Conservation (phyloP, 169 alveolate species). For the Cryptosporidium andersoni region DNA sequence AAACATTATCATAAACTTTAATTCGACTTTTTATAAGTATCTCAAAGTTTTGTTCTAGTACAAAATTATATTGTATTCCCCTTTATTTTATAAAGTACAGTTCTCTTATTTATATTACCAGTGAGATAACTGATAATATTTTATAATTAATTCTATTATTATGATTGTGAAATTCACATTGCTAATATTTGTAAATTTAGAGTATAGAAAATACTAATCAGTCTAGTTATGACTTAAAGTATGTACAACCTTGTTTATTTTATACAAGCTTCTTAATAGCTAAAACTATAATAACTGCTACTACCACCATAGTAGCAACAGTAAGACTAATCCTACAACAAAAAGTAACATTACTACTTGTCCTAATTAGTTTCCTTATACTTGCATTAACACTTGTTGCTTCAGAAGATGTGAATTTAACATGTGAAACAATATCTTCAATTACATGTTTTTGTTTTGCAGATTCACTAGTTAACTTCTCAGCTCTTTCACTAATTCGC, state of each 20-base stretch:
- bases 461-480: slow-evolving; percentile 10
- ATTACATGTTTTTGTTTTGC: background rate
- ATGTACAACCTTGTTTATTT: background rate
- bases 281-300: slow-evolving; percentile 35
- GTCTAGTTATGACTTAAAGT: too few relatives aligned
- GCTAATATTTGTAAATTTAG: too few relatives aligned
- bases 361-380: slow-evolving; percentile 41
- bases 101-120: too few relatives aligned
- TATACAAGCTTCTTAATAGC: slow-evolving; percentile 27
- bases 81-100: too few relatives aligned
- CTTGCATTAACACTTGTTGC: slow-evolving; percentile 5
- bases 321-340: slow-evolving; percentile 48
- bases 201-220: background rate
- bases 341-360: slow-evolving; percentile 43
- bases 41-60: too few relatives aligned
- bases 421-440: slow-evolving; percentile 22
- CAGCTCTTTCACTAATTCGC: slow-evolving; percentile 39
- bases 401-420: slow-evolving; percentile 33
- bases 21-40: too few relatives aligned
- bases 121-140: too few relatives aligned
- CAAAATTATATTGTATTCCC: too few relatives aligned
- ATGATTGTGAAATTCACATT: too few relatives aligned
- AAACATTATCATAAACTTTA: too few relatives aligned
- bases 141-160: too few relatives aligned
- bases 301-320: background rate